Evolutionary conservation across 2,329 filamentous ascomycete species (phyloP).

Genomic region (Colletotrichum sp.): DNA sequence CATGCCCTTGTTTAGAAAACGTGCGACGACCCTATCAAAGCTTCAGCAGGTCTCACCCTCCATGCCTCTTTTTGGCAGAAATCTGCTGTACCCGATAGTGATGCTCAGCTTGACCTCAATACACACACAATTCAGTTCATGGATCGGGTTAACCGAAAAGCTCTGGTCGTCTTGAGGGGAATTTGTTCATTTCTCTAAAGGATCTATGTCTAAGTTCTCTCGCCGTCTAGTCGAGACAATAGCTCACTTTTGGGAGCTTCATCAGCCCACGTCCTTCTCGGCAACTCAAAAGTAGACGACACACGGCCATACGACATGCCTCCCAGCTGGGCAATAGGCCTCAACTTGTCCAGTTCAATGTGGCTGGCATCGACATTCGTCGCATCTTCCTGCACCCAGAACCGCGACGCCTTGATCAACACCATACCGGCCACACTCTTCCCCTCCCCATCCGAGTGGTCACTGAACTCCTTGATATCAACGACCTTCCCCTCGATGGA

Average conservation of each 20-base stretch:
- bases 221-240: not conserved
- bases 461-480: constrained; percentile 78
- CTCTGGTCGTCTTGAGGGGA: not conserved
- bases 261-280: constrained; percentile 32
- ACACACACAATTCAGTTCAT: not conserved
- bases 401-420: constrained; percentile 82
- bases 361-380: constrained; percentile 76
- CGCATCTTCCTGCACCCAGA: constrained; percentile 90
- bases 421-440: constrained; percentile 77
- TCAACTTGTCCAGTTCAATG: constrained; percentile 71
- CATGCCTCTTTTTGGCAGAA: not conserved
- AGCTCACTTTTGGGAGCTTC: constrained; percentile 19
- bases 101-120: not conserved
- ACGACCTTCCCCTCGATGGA: constrained; percentile 81
- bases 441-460: constrained; percentile 69
- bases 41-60: not conserved
- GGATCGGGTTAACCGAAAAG: not conserved
- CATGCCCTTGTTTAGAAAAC: not conserved
- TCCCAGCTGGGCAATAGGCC: constrained; percentile 78
- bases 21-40: not conserved
- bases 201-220: not conserved
- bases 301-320: constrained; percentile 83
- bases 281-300: constrained; percentile 74
- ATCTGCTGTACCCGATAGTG: not conserved
- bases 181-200: not conserved